These are phyloP conservation scores for Hebeloma cylindrosporum DNA, from an alignment of 768 basidiomycete species.

Conservation along the genomic window DNA sequence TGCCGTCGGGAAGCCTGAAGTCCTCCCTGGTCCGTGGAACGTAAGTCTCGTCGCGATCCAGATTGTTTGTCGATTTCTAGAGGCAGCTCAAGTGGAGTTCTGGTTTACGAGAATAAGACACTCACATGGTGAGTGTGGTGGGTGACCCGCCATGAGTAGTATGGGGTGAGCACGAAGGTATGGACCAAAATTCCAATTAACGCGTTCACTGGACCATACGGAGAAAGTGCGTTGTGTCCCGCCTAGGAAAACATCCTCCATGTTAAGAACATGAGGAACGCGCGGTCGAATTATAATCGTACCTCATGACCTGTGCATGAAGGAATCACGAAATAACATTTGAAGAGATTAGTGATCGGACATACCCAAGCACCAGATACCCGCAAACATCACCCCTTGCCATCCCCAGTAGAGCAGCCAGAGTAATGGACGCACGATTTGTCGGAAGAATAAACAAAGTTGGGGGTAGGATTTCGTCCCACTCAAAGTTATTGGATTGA, in stretches of 20 bases:
- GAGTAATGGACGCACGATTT: constrained; percentile 26
- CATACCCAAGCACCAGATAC: constrained; percentile 45
- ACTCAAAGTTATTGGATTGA: constrained; percentile 25
- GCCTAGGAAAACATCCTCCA: constrained; percentile 36
- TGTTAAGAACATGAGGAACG: neutral
- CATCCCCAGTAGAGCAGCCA: constrained; percentile 53
- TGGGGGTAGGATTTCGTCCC: constrained; percentile 14
- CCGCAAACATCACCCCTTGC: constrained; percentile 47
- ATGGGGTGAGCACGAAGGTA: constrained; percentile 51
- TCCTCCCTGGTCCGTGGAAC: constrained; percentile 48
- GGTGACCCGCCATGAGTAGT: constrained; percentile 68
- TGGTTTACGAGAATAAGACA: neutral
- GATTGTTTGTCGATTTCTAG: constrained; percentile 47
- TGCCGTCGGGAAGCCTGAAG: constrained; percentile 44
- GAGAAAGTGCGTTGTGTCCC: constrained; percentile 50
- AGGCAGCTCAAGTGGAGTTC: neutral
- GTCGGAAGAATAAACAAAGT: constrained; percentile 10
- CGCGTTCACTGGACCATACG: constrained; percentile 36
- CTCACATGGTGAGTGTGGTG: constrained; percentile 66
- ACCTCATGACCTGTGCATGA: constrained; percentile 44
- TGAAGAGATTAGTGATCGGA: constrained; percentile 1
- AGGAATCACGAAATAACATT: neutral
- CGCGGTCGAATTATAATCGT: neutral
- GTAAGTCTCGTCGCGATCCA: constrained; percentile 76
- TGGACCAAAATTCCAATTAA: constrained; percentile 42